Evolutionary conservation across 108 stramenopile genomes (phyloP).

Genomic region (Stephanodiscus minutulus): DNA sequence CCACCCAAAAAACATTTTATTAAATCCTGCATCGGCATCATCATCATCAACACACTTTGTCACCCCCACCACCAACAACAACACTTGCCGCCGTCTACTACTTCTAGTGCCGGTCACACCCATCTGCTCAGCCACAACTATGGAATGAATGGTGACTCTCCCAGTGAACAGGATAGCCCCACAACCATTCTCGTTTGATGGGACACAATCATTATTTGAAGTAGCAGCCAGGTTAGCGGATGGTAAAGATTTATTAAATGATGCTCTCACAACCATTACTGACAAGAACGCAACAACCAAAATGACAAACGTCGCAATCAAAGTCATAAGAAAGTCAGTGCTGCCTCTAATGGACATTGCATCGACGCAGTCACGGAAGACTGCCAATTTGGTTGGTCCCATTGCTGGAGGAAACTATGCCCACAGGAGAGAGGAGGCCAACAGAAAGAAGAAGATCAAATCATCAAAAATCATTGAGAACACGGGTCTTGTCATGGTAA

Average conservation of each 20-base stretch:
- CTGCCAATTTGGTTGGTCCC: neutral
- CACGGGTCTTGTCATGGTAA: too few relatives aligned
- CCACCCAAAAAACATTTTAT: too few relatives aligned
- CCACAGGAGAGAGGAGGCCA: neutral
- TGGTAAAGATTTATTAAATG: neutral
- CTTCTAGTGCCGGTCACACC: too few relatives aligned
- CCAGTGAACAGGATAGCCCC: too few relatives aligned
- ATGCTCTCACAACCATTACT: neutral
- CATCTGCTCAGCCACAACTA: too few relatives aligned
- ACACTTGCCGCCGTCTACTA: too few relatives aligned
- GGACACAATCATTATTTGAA: neutral
- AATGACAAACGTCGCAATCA: neutral
- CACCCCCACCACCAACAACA: too few relatives aligned
- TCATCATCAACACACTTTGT: too few relatives aligned
- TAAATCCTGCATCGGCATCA: too few relatives aligned
- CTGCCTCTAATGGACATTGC: neutral
- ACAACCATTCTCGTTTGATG: slow-evolving; percentile 1
- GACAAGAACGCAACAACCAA: neutral
- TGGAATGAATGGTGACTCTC: too few relatives aligned
- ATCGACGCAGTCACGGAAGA: neutral
- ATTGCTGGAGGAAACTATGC: neutral
- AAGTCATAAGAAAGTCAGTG: neutral
- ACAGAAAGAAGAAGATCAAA: too few relatives aligned
- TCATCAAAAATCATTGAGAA: too few relatives aligned
- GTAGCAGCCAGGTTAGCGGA: neutral